Evolutionary conservation across 805 yeast species (phyloP), one percentile per base, ranked within the genome.

Genomic region (Hanseniaspora pseudoguilliermondii): DNA sequence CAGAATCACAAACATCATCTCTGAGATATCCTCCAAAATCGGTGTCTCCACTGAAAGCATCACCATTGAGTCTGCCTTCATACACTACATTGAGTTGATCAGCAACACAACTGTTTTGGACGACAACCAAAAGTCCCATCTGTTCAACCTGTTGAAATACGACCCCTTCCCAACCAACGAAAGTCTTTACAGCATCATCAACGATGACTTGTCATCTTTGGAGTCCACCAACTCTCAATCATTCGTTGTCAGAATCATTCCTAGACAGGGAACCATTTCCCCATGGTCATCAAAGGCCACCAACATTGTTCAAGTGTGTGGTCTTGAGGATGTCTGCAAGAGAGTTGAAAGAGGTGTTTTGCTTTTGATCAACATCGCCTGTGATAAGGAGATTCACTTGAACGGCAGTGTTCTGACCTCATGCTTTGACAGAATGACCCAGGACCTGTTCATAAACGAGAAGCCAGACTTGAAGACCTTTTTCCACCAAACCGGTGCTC

Each of bases 261-360:
- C 99, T 46, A 81, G 97, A 69, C 74, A 89, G 8, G 98, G 98
- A 59, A 93, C 98, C 13, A 91, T 93, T 61, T 90, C 97, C 27
- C 97, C 98, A 36, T 93, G 99, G 99, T 87, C 96, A 10, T 90
- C 97, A 15, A 93, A 93, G 72, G 99, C 99, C 29, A 90, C 98
- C 42, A 91, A 93, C 71, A 93, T 93, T 62, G 79, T 90, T 53
- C 80, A 82, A 57, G 95, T 86, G 57, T 87, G 96, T 72, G 96
- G 96, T 10, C 76, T 93, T 59, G 78, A 75, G 40, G 74, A 76
- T 20, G 78, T 76, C 59, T 75, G 93, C 49, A 86, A 81, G 65
- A 79, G 97, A 64, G 82, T 93, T 57, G 99, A 93, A 74, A 81
- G 98, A 66, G 99, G 98, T 57, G 62, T 83, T 60, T 82, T 93